Percentiles rank a stretch among this genome's conserved stretches.
These are phyloP conservation scores for Colletotrichum caudatum DNA, from an alignment of 2,329 filamentous ascomycete species.

Conservation along the genomic window DNA sequence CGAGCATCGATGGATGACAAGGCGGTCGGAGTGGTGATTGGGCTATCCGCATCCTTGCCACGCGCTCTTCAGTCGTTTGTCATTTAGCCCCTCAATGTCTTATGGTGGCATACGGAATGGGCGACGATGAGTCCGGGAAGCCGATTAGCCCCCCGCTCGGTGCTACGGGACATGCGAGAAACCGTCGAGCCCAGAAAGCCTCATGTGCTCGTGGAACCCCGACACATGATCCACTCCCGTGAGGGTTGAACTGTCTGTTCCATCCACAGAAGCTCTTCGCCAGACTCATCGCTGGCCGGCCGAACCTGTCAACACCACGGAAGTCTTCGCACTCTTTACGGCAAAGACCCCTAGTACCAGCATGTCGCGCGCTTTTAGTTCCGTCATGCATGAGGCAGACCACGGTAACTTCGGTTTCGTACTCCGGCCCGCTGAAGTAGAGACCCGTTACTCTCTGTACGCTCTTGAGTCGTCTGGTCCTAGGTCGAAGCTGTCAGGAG, in stretches of 20 bases:
- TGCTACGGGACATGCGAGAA: slow-evolving; percentile 29
- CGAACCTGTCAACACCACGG: background rate
- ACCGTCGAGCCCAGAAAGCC: slow-evolving; percentile 8
- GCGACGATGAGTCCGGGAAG: background rate
- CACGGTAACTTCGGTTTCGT: background rate
- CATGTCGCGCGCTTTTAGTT: background rate
- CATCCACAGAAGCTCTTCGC: background rate
- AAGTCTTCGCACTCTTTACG: background rate
- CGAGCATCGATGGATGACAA: background rate
- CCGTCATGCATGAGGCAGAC: slow-evolving; percentile 12
- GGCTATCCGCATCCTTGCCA: background rate
- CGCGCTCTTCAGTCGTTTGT: background rate
- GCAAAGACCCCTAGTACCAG: slow-evolving; percentile 10
- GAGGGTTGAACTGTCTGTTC: slow-evolving; percentile 26
- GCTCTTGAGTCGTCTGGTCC: slow-evolving; percentile 23
- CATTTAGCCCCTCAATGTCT: background rate
- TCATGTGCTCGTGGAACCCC: background rate
- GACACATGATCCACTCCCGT: slow-evolving; percentile 7
- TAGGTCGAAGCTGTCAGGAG: background rate
- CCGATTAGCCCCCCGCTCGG: background rate
- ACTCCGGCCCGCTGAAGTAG: background rate
- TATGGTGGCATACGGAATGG: background rate
- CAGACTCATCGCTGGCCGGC: background rate
- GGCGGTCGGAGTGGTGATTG: background rate
- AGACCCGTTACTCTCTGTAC: background rate